Base-by-base conservation (phyloP, 805 yeast genomes). In the Nematodospora valgi region DNA sequence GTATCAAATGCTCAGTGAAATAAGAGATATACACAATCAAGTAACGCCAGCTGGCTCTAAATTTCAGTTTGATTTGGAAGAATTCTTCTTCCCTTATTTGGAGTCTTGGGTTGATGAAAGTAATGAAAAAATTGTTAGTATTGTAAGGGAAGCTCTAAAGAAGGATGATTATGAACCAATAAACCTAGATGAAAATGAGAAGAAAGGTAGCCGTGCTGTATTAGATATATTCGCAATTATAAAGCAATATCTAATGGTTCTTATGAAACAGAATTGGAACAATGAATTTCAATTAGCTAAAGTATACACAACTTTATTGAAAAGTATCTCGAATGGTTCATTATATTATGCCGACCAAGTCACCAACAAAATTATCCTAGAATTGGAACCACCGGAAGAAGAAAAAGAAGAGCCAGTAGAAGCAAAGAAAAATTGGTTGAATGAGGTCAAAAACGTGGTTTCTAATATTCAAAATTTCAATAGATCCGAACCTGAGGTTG, bases 171-270 rank as follows among this genome's bases (percentile, higher is more conserved):
- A 81, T 53, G 60, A 66, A 33, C 77, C 81, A 0, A 48, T 78
- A 12, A 76, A 76, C 41, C 37, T 62, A 14, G 54, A 59, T 1
- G 62, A 54, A 1, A 63, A 67, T 28, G 62, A 57, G 2, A 62
- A 63, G 41, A 63, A 63, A 36, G 60, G 68, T 48, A 78, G 86
- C 41, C 63, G 76, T 2, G 83, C 91, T 0, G 84, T 82, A 1
- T 51, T 73, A 15, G 93, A 85, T 51, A 70, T 83, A 10, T 82
- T 83, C 54, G 68, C 76, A 7, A 66, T 84, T 52, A 69, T 84
- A 23, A 72, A 72, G 39, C 78, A 78, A 35, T 71, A 77, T 9
- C 51, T 85, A 14, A 58, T 64, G 4, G 65, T 85, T n/a, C 61
- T 89, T 29, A 67, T 67, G 11, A 69, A 68, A 3, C 69, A 86